Evolutionary conservation across 345 rosid species (phyloP).

Genomic region (Draba incana): DNA sequence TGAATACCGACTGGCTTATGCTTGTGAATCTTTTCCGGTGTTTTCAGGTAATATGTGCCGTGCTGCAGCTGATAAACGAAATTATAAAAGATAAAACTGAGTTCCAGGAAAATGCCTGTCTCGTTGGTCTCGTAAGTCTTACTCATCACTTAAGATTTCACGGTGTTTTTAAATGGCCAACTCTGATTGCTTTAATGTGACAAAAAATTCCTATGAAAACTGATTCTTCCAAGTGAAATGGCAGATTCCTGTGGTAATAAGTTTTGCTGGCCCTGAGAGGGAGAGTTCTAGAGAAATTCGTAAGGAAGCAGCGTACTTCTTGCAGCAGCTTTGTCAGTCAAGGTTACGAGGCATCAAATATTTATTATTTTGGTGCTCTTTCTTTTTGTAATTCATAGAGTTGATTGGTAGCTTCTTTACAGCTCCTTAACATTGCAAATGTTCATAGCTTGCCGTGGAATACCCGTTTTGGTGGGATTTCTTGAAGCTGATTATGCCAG

Average conservation of each 20-base stretch:
- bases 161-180: constrained; percentile 1
- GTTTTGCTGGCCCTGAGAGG: constrained; percentile 69
- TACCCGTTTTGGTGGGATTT: constrained; percentile 93
- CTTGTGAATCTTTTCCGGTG: constrained; percentile 22
- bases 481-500: constrained; percentile 95
- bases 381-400: constrained; percentile 27
- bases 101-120: constrained; percentile 97
- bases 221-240: constrained; percentile 28
- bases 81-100: constrained; percentile 77
- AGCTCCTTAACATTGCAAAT: constrained; percentile 95
- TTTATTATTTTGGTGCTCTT: constrained; percentile 14
- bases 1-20: constrained; percentile 27
- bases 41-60: constrained; percentile 81
- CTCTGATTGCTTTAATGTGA: constrained; percentile 4
- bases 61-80: constrained; percentile 90
- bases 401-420: constrained; percentile 47
- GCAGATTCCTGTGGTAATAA: constrained; percentile 85
- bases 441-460: constrained; percentile 96
- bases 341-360: constrained; percentile 53
- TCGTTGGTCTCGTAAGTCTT: constrained; percentile 79
- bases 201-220: neutral
- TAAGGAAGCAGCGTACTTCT: constrained; percentile 90
- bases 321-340: constrained; percentile 96
- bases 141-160: constrained; percentile 5
- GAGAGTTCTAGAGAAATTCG: constrained; percentile 80